Conservation (phyloP, 176 grass and related monocot genomes). For the Eleusine indica region DNA sequence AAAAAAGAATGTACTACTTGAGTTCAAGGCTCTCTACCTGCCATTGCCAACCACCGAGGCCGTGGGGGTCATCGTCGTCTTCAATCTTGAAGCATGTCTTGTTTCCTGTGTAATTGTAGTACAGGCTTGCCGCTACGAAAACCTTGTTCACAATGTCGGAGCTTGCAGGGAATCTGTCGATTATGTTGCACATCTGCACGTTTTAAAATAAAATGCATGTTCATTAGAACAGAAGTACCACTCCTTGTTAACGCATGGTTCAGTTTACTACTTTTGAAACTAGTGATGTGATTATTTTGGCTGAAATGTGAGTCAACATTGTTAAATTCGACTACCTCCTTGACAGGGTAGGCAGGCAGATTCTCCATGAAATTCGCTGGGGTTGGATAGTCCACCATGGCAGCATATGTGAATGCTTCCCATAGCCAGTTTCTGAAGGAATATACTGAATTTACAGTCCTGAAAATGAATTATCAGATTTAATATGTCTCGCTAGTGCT, state of each 20-base stretch:
- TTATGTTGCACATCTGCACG: slow-evolving; percentile 87
- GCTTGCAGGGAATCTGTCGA: slow-evolving; percentile 56
- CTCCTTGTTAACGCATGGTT: background rate
- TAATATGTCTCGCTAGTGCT: background rate
- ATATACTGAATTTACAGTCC: slow-evolving; percentile 46
- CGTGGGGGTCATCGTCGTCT: slow-evolving; percentile 70
- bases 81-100: slow-evolving; percentile 72
- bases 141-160: slow-evolving; percentile 59
- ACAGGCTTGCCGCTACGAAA: slow-evolving; percentile 68
- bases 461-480: slow-evolving; percentile 21
- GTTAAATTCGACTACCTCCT: slow-evolving; percentile 59
- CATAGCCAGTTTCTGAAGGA: slow-evolving; percentile 69
- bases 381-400: slow-evolving; percentile 90
- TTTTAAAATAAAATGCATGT: background rate
- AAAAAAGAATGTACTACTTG: background rate
- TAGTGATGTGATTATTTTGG: background rate
- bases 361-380: slow-evolving; percentile 70
- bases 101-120: slow-evolving; percentile 85
- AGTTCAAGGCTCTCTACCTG: slow-evolving; percentile 60
- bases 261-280: slow-evolving; percentile 10
- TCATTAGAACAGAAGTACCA: background rate
- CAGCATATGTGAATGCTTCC: slow-evolving; percentile 71
- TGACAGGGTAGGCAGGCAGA: slow-evolving; percentile 77
- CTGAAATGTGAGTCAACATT: background rate
- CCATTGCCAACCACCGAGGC: slow-evolving; percentile 85